A percentile compares a stretch with the other conserved stretches of the same genome.
Conservation (phyloP, 2,329 filamentous ascomycete genomes). For the Bimuria novae-zelandiae region DNA sequence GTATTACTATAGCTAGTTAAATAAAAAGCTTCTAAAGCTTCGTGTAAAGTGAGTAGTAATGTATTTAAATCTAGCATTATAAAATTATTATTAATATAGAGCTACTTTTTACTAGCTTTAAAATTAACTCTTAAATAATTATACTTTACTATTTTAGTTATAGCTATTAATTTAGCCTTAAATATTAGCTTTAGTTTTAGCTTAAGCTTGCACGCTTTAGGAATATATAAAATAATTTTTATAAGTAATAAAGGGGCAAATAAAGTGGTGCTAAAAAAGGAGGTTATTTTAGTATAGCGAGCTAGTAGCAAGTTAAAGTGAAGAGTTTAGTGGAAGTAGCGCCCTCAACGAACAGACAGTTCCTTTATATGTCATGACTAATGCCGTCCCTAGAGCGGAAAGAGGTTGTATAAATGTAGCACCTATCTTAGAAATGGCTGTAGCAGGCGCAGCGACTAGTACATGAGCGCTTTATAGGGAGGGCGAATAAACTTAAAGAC, state of each 20-base stretch:
- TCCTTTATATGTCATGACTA: not conserved
- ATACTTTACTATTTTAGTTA: too few relatives aligned
- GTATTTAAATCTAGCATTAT: constrained; percentile 13
- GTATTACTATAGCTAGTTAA: constrained; percentile 15
- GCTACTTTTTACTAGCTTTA: too few relatives aligned
- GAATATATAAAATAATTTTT: constrained; percentile 13
- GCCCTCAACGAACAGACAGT: too few relatives aligned
- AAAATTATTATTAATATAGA: too few relatives aligned
- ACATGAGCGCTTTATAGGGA: too few relatives aligned
- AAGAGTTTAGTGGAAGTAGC: not conserved
- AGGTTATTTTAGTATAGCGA: constrained; percentile 12
- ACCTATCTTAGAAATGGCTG: not conserved
- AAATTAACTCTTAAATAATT: too few relatives aligned
- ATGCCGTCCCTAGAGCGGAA: not conserved
- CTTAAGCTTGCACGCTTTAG: constrained; percentile 11
- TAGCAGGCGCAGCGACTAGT: not conserved
- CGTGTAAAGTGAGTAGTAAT: constrained; percentile 6
- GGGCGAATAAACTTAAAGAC: too few relatives aligned
- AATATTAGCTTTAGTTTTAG: constrained; percentile 11
- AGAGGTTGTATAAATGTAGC: not conserved
- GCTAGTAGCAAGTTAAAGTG: not conserved
- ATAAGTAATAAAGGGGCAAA: constrained; percentile 7
- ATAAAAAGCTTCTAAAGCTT: constrained; percentile 12
- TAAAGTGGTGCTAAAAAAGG: not conserved
- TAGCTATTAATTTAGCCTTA: too few relatives aligned